Base-by-base conservation (phyloP, 2,329 filamentous ascomycete genomes). In the Fusarium graminum region DNA sequence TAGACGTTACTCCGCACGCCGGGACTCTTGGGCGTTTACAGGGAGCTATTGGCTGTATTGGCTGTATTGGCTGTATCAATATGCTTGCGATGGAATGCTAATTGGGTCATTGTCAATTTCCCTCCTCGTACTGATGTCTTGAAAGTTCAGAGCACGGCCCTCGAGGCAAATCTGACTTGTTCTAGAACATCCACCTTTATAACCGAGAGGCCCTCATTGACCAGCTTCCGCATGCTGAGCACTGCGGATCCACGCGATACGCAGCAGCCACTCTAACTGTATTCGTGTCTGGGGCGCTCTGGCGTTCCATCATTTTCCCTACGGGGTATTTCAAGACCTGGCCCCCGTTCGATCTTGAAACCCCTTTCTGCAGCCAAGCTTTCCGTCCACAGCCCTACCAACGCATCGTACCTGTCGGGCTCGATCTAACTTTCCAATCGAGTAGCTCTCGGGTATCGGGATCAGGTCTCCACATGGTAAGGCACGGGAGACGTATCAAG, bases 401-500 rank as follows among this genome's bases (percentile, higher is more conserved):
- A 30, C 42, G 34, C 52, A 26, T 32, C 28, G 34, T 42, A 26
- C 28, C 28, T 22, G 14, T 43, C 17, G 12, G 44, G 50, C 14
- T 22, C 26, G 32, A 39, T 58, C 52, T 38, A 38, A 12, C 28
- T 10, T 14, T 38, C 41, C 19, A 41, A 13, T 30, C n/a, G 8
- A 30, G 22, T 29, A 36, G 12, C 19, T 26, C 10, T 36, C 17
- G 34, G 22, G 10, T 17, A 4, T 28, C 30, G 16, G 28, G 29
- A 42, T 34, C 14, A n/a, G 28, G 12, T 30, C 11, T 30, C 30
- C 57, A 38, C 59, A 64, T 65, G 62, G 28, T 45, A 14, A 41
- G 62, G 7, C 61, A 65, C 55, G 62, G 62, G 16, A 65, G 62
- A 61, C 62, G 62, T 7, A 56, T 65, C 7, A 65, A 60, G 29